A percentile compares a stretch with the other conserved stretches of the same genome.
These are phyloP conservation scores for Brettanomyces anomalus DNA, from an alignment of 805 yeast genomes.

Conservation along the genomic window DNA sequence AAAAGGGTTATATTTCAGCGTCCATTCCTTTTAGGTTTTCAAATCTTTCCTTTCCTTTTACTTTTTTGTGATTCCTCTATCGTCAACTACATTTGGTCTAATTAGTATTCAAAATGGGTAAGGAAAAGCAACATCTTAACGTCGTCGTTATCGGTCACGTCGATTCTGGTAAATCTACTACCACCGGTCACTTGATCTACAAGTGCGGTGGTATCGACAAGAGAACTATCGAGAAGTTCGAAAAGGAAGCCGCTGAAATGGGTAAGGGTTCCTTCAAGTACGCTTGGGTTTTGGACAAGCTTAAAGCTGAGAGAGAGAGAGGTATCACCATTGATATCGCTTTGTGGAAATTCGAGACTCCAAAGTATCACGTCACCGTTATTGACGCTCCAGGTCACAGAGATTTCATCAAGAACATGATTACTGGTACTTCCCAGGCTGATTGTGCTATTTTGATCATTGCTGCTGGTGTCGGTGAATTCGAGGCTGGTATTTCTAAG, in stretches of 20 bases:
- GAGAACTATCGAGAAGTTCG: slow-evolving; percentile 98
- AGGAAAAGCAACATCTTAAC: slow-evolving; percentile 97
- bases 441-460: slow-evolving; percentile 86
- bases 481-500: slow-evolving; percentile 92
- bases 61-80: slow-evolving; percentile 1
- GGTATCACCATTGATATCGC: slow-evolving; percentile 95
- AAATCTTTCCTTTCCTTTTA: slow-evolving; percentile 1
- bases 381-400: slow-evolving; percentile 96
- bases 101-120: slow-evolving; percentile 39
- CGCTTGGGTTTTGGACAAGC: slow-evolving; percentile 96
- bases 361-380: slow-evolving; percentile 81
- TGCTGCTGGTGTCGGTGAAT: slow-evolving; percentile 91
- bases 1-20: not conserved
- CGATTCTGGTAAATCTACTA: slow-evolving; percentile 98
- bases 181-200: slow-evolving; percentile 98
- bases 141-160: slow-evolving; percentile 99
- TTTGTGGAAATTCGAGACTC: slow-evolving; percentile 89
- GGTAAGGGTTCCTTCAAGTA: slow-evolving; percentile 97
- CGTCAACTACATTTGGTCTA: not conserved
- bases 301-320: slow-evolving; percentile 94
- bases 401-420: slow-evolving; percentile 95
- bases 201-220: slow-evolving; percentile 99
- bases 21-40: not conserved
- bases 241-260: slow-evolving; percentile 95
- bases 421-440: slow-evolving; percentile 92